phyloP scores from a whole-genome alignment of 306 rosid genomes.

The Dalbergia oliveri region DNA sequence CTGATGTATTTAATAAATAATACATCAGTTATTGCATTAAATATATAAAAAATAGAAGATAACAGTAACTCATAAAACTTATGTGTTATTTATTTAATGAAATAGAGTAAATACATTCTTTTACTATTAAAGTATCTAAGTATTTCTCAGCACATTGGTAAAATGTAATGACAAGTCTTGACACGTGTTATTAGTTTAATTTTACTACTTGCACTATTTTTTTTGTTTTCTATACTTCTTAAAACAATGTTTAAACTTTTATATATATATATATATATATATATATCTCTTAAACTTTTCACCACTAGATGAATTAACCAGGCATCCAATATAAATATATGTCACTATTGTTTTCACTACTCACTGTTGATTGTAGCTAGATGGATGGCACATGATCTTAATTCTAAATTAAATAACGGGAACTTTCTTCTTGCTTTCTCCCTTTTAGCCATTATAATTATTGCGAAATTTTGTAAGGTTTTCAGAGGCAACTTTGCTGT shows the following conservation, averaged over 20 bases:
- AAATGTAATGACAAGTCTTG: no score
- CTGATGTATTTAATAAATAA: background rate
- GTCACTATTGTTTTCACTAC: constrained; percentile 30
- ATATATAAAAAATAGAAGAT: background rate
- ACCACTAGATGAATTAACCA: no score
- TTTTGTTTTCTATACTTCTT: no score
- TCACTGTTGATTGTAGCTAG: background rate
- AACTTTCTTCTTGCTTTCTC: constrained; percentile 18
- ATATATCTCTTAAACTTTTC: no score
- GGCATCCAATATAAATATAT: background rate
- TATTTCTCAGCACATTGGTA: background rate
- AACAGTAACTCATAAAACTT: no score
- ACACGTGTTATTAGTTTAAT: background rate
- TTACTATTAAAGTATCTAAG: no score
- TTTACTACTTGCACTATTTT: background rate
- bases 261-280: no score
- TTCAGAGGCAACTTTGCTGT: constrained; percentile 37
- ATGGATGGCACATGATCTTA: constrained; percentile 12
- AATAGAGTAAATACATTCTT: no score
- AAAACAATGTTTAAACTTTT: no score
- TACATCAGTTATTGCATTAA: background rate
- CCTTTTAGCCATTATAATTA: constrained; percentile 37
- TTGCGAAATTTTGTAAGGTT: constrained; percentile 16
- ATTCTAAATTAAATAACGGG: background rate
- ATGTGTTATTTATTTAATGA: no score